phyloP scores from a whole-genome alignment of 116 monocot species.

The Phalaenopsis hybrid region DNA sequence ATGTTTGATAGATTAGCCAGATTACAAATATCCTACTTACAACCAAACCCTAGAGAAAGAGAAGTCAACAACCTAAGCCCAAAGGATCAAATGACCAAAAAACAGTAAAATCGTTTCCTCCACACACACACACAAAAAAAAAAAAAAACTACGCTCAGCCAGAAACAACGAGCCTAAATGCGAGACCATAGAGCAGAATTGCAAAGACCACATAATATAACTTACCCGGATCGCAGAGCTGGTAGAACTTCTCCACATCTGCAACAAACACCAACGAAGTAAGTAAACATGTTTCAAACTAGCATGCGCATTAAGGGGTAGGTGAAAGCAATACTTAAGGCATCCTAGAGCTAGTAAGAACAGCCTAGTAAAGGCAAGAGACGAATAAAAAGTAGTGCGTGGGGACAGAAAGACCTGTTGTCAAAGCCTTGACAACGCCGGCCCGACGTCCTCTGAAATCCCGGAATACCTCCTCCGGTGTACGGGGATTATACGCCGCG shows the following conservation, averaged over 20 bases:
- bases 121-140: no score
- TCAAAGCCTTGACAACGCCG: constrained; percentile 43
- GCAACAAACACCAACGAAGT: neutral
- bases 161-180: no score
- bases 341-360: neutral
- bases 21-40: no score
- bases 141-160: no score
- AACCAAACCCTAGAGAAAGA: no score
- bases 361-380: neutral
- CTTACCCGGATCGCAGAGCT: constrained; percentile 26
- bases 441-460: constrained; percentile 36
- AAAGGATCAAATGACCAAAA: no score
- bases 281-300: neutral
- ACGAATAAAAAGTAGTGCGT: neutral
- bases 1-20: no score
- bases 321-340: neutral
- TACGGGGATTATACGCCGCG: constrained; percentile 27
- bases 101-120: no score
- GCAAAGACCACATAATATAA: neutral
- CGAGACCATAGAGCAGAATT: no score
- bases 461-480: constrained; percentile 37
- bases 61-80: no score
- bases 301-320: neutral
- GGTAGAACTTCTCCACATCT: constrained; percentile 28
- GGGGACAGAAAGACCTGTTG: constrained; percentile 21